A percentile compares a stretch with the other conserved stretches of the same genome.
phyloP scores from a whole-genome alignment of 2,329 filamentous ascomycete species.

The Ceratocystis variospora region DNA sequence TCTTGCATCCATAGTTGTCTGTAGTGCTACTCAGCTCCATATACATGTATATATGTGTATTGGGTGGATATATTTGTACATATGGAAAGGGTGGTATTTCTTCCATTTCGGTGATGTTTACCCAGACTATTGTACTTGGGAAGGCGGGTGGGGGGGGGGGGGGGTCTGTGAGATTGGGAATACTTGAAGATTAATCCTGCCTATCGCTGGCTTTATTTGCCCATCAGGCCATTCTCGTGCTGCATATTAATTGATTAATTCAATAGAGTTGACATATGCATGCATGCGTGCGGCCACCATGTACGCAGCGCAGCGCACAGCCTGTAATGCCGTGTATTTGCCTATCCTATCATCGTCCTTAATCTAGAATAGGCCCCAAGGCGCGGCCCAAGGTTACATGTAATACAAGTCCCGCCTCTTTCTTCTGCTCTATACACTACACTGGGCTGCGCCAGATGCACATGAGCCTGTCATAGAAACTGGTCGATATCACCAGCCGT shows the following conservation, averaged over 20 bases:
- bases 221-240: background rate
- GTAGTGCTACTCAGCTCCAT: too few relatives aligned
- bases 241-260: background rate
- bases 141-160: too few relatives aligned
- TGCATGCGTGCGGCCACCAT: background rate
- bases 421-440: background rate
- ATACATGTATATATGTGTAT: too few relatives aligned
- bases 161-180: too few relatives aligned
- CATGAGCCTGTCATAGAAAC: slow-evolving; percentile 60
- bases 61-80: too few relatives aligned
- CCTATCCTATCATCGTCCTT: background rate
- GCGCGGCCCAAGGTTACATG: too few relatives aligned
- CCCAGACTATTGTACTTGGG: too few relatives aligned
- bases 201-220: background rate
- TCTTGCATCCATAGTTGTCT: too few relatives aligned
- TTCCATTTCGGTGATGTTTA: too few relatives aligned
- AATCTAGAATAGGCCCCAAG: too few relatives aligned
- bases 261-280: background rate
- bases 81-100: too few relatives aligned
- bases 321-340: background rate
- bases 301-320: background rate
- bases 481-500: slow-evolving; percentile 48
- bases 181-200: background rate
- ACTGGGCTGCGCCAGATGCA: slow-evolving; percentile 45
- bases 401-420: background rate